phyloP scores from a whole-genome alignment of 2,329 filamentous ascomycete genomes.

The Pseudocercospora fuligena region DNA sequence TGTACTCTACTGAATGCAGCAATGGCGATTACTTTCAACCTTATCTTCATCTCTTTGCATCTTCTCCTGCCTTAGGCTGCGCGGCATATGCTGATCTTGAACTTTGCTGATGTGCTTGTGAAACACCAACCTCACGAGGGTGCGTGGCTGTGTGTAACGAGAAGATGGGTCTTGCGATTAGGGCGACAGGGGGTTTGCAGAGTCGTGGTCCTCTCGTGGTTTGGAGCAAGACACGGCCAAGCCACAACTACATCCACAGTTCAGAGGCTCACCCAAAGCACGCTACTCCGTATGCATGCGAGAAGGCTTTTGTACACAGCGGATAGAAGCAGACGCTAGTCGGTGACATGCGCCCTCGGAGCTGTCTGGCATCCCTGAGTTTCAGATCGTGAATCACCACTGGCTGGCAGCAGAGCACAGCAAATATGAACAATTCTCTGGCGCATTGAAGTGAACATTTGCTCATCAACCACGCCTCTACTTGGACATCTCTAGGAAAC shows the following conservation, averaged over 20 bases:
- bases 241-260: background rate
- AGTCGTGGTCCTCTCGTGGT: too few relatives aligned
- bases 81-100: background rate
- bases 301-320: too few relatives aligned
- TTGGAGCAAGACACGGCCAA: background rate
- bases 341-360: background rate
- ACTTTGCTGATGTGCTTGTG: background rate
- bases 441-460: background rate
- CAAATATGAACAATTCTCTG: background rate
- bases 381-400: background rate
- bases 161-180: background rate
- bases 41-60: background rate
- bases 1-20: background rate
- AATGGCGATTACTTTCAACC: background rate
- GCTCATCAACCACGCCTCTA: background rate
- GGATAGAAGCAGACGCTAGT: too few relatives aligned
- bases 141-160: constrained; percentile 11
- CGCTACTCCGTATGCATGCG: too few relatives aligned
- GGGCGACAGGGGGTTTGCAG: too few relatives aligned
- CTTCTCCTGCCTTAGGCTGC: background rate
- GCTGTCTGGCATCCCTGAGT: background rate
- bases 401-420: background rate
- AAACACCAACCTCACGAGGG: constrained; percentile 21
- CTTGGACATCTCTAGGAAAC: background rate
- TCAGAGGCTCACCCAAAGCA: too few relatives aligned